Conservation (phyloP, 2,329 filamentous ascomycete species). For the Ascomycota sp. region DNA sequence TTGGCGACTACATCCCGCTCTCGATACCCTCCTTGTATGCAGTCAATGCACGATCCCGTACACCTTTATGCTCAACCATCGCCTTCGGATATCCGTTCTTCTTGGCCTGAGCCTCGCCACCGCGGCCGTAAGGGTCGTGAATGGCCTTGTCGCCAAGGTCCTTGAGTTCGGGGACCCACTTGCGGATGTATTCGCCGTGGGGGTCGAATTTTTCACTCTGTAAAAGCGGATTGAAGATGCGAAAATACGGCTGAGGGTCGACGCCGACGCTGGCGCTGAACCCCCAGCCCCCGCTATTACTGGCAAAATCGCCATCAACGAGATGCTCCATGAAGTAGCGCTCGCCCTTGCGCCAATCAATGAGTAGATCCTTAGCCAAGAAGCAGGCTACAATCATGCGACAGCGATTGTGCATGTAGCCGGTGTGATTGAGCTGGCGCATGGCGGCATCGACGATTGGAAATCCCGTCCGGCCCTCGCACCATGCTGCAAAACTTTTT, state of each 20-base stretch:
- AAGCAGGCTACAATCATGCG: slow-evolving; percentile 72
- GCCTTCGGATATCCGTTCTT: slow-evolving; percentile 50
- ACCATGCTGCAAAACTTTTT: slow-evolving; percentile 51
- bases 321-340: slow-evolving; percentile 62
- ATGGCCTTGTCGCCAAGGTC: slow-evolving; percentile 43
- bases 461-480: slow-evolving; percentile 49
- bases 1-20: slow-evolving; percentile 7
- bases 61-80: slow-evolving; percentile 51
- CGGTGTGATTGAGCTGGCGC: slow-evolving; percentile 46
- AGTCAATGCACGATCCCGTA: slow-evolving; percentile 41
- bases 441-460: slow-evolving; percentile 75
- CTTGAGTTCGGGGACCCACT: slow-evolving; percentile 58
- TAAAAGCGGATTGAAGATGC: slow-evolving; percentile 67
- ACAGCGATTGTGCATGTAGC: slow-evolving; percentile 68
- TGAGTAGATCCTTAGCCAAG: slow-evolving; percentile 53
- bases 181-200: slow-evolving; percentile 56
- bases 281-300: slow-evolving; percentile 45
- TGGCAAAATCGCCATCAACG: slow-evolving; percentile 59
- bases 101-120: slow-evolving; percentile 33
- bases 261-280: slow-evolving; percentile 44
- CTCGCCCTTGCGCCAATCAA: slow-evolving; percentile 72
- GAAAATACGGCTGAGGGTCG: slow-evolving; percentile 74
- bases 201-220: slow-evolving; percentile 76
- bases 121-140: slow-evolving; percentile 57
- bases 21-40: slow-evolving; percentile 39